These are phyloP conservation scores for Blastobotrys persicus DNA, from an alignment of 1,139 yeast genomes.

Conservation along the genomic window DNA sequence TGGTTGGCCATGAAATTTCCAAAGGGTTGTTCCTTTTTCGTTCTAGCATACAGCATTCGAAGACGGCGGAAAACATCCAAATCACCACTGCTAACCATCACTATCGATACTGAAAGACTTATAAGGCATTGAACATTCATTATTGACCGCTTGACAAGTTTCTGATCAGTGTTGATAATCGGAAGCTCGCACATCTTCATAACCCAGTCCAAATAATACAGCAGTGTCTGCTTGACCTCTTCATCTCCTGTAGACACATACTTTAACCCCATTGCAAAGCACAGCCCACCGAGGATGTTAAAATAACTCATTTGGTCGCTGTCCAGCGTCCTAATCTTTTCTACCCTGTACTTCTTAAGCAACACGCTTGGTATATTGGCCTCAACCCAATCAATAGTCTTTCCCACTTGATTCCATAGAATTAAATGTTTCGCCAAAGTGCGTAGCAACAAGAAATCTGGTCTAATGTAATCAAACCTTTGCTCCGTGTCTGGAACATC, in stretches of 20 bases:
- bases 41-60: conserved; percentile 62
- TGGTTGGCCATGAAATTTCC: conserved; percentile 80
- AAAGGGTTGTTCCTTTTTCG: conserved; percentile 49
- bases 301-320: conserved; percentile 65
- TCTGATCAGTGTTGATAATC: conserved; percentile 53
- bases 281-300: conserved; percentile 70
- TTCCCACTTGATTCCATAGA: conserved; percentile 69
- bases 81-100: conserved; percentile 94
- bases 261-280: conserved; percentile 71
- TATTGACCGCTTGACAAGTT: conserved; percentile 56
- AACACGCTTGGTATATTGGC: conserved; percentile 47
- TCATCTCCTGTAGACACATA: conserved; percentile 68
- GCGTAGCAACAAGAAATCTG: conserved; percentile 71
- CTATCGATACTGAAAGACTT: conserved; percentile 62
- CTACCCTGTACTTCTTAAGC: conserved; percentile 35
- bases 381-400: conserved; percentile 59
- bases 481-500: conserved; percentile 61
- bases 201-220: conserved; percentile 61
- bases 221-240: conserved; percentile 56
- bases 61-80: conserved; percentile 70
- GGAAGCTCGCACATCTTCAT: conserved; percentile 52
- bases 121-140: conserved; percentile 58
- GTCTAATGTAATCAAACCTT: conserved; percentile 69
- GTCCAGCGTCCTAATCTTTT: conserved; percentile 41
- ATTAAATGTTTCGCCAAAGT: conserved; percentile 67